These are phyloP conservation scores for Mucor lusitanicus DNA, from an alignment of 371 early-diverging fungal genomes.

Conservation along the genomic window DNA sequence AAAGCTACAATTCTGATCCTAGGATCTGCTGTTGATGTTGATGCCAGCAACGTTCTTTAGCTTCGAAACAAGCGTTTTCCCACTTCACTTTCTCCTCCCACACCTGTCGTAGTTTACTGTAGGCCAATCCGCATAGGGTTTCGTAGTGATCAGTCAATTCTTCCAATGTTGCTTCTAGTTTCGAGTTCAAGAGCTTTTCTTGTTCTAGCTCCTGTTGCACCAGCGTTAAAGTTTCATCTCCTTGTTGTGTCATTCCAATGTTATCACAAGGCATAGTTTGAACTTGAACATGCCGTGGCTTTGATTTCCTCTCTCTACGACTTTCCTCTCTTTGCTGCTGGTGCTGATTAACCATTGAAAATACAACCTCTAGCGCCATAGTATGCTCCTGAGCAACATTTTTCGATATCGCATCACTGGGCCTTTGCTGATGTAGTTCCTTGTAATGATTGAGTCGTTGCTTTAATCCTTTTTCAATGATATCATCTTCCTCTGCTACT, in stretches of 20 bases:
- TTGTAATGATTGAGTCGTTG: constrained; percentile 14
- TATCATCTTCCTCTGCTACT: neutral
- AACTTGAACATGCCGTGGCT: constrained; percentile 25
- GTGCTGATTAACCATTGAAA: constrained; percentile 5
- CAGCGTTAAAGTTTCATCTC: neutral
- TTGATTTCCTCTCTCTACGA: neutral
- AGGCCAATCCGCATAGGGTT: constrained; percentile 53
- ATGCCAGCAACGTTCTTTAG: constrained; percentile 24
- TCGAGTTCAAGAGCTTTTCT: constrained; percentile 41
- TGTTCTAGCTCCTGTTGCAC: constrained; percentile 46
- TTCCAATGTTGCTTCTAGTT: constrained; percentile 48
- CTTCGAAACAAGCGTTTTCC: constrained; percentile 38
- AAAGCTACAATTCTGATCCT: neutral
- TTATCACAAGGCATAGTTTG: constrained; percentile 20
- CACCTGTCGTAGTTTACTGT: constrained; percentile 54
- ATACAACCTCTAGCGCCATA: constrained; percentile 14
- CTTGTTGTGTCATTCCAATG: neutral
- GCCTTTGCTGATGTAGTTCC: neutral
- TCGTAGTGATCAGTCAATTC: constrained; percentile 55
- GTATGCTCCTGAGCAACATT: constrained; percentile 24
- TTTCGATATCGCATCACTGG: constrained; percentile 14
- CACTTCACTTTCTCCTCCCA: constrained; percentile 47
- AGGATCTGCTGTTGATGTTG: constrained; percentile 23
- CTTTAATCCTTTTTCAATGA: constrained; percentile 19
- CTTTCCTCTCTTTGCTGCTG: neutral